Conservation (phyloP, 2,329 filamentous ascomycete genomes). For the Pseudogymnoascus sp. region DNA sequence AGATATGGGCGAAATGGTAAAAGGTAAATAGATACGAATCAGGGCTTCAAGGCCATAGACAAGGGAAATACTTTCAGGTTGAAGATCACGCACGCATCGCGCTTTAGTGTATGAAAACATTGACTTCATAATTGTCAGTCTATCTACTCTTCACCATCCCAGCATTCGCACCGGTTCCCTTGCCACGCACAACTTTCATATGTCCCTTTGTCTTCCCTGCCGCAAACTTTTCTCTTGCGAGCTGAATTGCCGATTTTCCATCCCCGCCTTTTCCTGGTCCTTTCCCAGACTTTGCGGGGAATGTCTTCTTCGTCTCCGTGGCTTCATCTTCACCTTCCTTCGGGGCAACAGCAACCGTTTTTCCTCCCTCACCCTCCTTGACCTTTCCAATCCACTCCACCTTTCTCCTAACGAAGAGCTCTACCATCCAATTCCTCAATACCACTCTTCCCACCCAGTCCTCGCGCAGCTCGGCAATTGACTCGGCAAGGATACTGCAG, state of each 20-base stretch:
- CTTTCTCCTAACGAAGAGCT: slow-evolving; percentile 56
- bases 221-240: slow-evolving; percentile 27
- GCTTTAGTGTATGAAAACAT: not conserved
- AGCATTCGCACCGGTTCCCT: slow-evolving; percentile 7
- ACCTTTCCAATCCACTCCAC: slow-evolving; percentile 57
- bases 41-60: not conserved
- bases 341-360: not conserved
- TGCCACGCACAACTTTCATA: slow-evolving; percentile 3
- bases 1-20: not conserved
- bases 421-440: slow-evolving; percentile 69
- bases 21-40: not conserved
- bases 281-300: not conserved
- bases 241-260: slow-evolving; percentile 25
- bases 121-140: not conserved
- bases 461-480: slow-evolving; percentile 55
- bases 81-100: not conserved
- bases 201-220: slow-evolving; percentile 19
- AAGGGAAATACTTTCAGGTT: not conserved
- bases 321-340: not conserved
- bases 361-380: slow-evolving; percentile 38
- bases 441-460: slow-evolving; percentile 58
- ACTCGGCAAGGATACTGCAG: slow-evolving; percentile 52
- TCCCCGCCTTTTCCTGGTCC: slow-evolving; percentile 11
- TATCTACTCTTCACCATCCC: slow-evolving; percentile 1
- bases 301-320: not conserved